Base-by-base conservation (phyloP, 495 filamentous ascomycete genomes). In the Daldinia concentrica region DNA sequence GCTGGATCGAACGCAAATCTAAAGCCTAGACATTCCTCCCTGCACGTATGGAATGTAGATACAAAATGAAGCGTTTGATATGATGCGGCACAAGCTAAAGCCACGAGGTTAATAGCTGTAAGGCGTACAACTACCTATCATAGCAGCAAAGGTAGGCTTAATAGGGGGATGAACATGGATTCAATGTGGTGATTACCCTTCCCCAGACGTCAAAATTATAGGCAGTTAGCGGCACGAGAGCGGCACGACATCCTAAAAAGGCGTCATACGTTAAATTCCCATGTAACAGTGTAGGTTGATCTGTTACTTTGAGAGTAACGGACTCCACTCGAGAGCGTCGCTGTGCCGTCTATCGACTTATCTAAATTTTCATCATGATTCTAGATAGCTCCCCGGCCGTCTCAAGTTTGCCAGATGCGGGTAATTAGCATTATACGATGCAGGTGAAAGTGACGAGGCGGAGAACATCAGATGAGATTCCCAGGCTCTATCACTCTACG, bases 181-280 rank as follows among this genome's bases (percentile, higher is more conserved):
- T 22, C 37, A 19, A 36, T 27, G 52, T n/a, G 29, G 15, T 34
- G 29, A 56, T 37, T 9, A 17, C 22, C 17, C 36, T 63, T 45
- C 51, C 43, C 32, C 14, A 29, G 56, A 43, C 34, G 56, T 55
- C 19, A 24, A 60, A 52, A 36, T 9, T 48, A 30, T n/a, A 19
- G 41, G 59, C 17, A 64, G 37, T 55, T 61, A 56, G 55, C 67
- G 34, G 43, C 61, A 59, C n/a, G 34, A 12, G 45, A 27, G 56
- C 36, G 61, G 54, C 60, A 41, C 45, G 8, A 36, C 12, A 52
- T 17, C 61, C 54, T 19, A 36, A 67, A 39, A 19, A 43, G 26
- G 36, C n/a, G 43, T 48, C 61, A 54, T 64, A 60, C 55, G 14
- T 64, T 50, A 56, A n/a, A 48, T 27, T 62, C 4, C 30, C 30